A percentile compares a stretch with the other conserved stretches of the same genome.
phyloP scores from a whole-genome alignment of 148 eudicot species.

The Drosera capensis region DNA sequence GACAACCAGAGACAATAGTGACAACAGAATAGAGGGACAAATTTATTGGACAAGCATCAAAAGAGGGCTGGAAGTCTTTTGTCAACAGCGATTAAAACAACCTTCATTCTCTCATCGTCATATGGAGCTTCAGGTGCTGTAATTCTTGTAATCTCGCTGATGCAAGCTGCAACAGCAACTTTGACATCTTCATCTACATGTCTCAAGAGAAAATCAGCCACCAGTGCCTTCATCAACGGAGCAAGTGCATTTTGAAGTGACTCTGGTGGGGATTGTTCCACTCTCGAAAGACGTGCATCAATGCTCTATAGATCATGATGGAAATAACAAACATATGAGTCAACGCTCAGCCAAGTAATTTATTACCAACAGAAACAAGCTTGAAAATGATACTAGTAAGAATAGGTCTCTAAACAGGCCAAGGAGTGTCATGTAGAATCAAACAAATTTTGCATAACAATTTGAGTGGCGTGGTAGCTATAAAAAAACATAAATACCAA shows the following conservation, averaged over 20 bases:
- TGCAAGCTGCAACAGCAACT: constrained; percentile 83
- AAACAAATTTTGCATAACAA: too few relatives aligned
- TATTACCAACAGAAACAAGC: too few relatives aligned
- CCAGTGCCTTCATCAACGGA: constrained; percentile 59
- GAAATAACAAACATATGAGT: background rate
- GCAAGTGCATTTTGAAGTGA: constrained; percentile 56
- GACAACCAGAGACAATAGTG: background rate
- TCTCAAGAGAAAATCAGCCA: constrained; percentile 32
- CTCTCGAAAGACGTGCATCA: constrained; percentile 37
- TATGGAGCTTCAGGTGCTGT: constrained; percentile 97
- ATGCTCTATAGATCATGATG: constrained; percentile 24
- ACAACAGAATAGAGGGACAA: background rate
- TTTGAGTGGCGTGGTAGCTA: too few relatives aligned
- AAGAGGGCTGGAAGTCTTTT: background rate
- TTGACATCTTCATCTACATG: constrained; percentile 58
- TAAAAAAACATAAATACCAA: too few relatives aligned
- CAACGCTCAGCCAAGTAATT: too few relatives aligned
- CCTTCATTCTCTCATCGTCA: constrained; percentile 84
- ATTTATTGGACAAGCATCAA: background rate
- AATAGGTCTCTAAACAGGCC: too few relatives aligned
- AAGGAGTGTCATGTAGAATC: too few relatives aligned
- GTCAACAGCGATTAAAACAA: background rate
- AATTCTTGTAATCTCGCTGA: constrained; percentile 90
- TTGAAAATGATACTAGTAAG: too few relatives aligned
- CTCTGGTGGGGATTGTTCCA: constrained; percentile 75